Evolutionary conservation across 2,329 filamentous ascomycete genomes (phyloP).

Genomic region (Ustulina deusta): DNA sequence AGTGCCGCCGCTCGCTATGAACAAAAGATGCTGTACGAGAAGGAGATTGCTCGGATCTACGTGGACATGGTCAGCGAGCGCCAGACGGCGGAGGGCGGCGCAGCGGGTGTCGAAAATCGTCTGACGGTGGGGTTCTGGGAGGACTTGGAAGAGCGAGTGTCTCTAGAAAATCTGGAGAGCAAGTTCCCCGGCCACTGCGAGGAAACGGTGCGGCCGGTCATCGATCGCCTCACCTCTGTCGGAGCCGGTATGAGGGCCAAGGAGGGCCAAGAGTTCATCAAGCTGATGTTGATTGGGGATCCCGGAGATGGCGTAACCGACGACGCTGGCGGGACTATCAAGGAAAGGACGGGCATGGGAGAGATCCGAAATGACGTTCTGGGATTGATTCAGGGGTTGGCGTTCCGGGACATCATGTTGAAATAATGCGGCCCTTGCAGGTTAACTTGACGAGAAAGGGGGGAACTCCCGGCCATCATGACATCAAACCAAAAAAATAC

Average conservation of each 20-base stretch:
- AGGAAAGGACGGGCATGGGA: background rate
- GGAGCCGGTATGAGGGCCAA: background rate
- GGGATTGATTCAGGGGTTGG: background rate
- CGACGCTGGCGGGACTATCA: background rate
- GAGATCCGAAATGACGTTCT: background rate
- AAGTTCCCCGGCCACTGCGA: background rate
- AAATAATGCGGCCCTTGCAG: background rate
- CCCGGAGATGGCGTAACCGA: background rate
- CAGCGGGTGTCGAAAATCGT: background rate
- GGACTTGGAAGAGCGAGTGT: background rate
- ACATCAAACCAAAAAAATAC: background rate
- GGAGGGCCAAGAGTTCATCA: background rate
- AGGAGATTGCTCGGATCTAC: background rate
- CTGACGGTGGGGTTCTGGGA: background rate
- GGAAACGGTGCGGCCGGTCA: background rate
- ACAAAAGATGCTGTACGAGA: background rate
- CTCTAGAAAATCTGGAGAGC: background rate
- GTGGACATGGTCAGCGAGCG: background rate
- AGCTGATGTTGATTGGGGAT: background rate
- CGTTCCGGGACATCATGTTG: background rate
- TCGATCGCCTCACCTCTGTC: background rate
- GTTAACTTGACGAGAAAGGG: background rate
- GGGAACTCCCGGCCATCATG: background rate
- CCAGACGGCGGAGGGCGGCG: background rate
- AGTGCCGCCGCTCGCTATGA: background rate